Conservation (phyloP, 2,329 filamentous ascomycete genomes). For the Calonectria hawksworthii region DNA sequence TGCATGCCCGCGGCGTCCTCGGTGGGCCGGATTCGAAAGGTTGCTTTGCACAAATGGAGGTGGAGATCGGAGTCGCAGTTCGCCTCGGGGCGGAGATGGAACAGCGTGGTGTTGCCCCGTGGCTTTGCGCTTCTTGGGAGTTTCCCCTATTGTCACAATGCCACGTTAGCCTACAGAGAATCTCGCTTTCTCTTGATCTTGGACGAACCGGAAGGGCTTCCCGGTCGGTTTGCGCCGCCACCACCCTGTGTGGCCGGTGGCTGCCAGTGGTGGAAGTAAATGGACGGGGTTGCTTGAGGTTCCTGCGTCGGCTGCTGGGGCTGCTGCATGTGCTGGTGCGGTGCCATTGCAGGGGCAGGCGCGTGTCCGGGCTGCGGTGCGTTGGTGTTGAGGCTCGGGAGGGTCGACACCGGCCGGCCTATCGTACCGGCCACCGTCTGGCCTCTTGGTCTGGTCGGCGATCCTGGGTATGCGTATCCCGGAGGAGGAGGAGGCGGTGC, state of each 20-base stretch:
- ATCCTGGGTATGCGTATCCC: conserved; percentile 63
- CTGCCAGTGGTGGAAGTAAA: conserved; percentile 95
- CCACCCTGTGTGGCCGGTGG: conserved; percentile 78
- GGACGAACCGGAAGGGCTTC: conserved; percentile 82
- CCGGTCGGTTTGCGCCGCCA: conserved; percentile 74
- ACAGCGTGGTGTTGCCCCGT: conserved; percentile 56
- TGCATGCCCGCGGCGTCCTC: conserved; percentile 49
- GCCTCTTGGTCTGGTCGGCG: conserved; percentile 64
- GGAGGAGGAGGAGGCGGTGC: conserved; percentile 54
- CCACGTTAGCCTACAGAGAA: conserved; percentile 57
- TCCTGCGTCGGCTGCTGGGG: conserved; percentile 71
- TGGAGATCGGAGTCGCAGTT: conserved; percentile 52
- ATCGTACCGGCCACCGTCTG: conserved; percentile 61
- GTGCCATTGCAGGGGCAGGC: conserved; percentile 50
- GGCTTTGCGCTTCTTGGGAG: conserved; percentile 89
- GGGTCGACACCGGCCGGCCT: conserved; percentile 55
- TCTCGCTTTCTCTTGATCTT: conserved; percentile 65
- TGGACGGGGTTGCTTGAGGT: conserved; percentile 73
- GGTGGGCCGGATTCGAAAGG: conserved; percentile 42
- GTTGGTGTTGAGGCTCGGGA: conserved; percentile 62
- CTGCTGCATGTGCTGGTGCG: conserved; percentile 66
- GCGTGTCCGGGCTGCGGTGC: conserved; percentile 53
- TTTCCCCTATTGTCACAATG: conserved; percentile 72
- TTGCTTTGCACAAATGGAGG: conserved; percentile 48
- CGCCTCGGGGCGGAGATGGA: conserved; percentile 45